These are phyloP conservation scores for Sutorius eximius DNA, from an alignment of 1,284 basidiomycete species.

Conservation along the genomic window DNA sequence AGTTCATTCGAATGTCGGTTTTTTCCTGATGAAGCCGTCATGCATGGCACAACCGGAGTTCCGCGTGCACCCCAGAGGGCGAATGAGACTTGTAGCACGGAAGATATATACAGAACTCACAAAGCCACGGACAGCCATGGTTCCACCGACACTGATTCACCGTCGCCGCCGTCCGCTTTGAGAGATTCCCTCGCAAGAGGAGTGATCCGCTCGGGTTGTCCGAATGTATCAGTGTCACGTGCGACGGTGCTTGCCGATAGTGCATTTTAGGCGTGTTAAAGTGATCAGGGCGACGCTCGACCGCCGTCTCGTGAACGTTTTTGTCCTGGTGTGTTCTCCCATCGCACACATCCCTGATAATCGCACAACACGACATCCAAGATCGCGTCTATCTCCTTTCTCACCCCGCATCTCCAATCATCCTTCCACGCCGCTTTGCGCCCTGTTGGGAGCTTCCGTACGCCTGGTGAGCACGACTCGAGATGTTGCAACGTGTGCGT, in stretches of 20 bases:
- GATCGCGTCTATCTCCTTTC: conserved; percentile 17
- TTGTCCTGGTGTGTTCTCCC: conserved; percentile 10
- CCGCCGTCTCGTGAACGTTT: conserved; percentile 13
- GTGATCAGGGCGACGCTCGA: conserved; percentile 45
- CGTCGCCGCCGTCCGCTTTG: too few relatives aligned
- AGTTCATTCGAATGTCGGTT: too few relatives aligned
- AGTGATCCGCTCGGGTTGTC: conserved; percentile 18
- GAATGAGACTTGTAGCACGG: too few relatives aligned
- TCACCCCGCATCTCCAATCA: conserved; percentile 2
- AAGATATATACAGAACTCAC: too few relatives aligned
- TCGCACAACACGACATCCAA: conserved; percentile 12
- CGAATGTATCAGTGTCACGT: conserved; percentile 24
- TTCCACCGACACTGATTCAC: too few relatives aligned
- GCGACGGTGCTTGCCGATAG: conserved; percentile 33
- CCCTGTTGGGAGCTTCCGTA: conserved; percentile 4
- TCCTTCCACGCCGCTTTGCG: neutral
- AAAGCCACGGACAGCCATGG: too few relatives aligned
- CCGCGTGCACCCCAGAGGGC: too few relatives aligned
- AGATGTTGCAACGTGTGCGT: neutral
- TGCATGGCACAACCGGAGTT: too few relatives aligned
- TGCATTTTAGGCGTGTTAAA: conserved; percentile 42
- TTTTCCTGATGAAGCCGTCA: too few relatives aligned
- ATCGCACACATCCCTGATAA: conserved; percentile 24
- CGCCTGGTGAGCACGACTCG: conserved; percentile 17
- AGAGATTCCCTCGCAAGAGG: too few relatives aligned